These are phyloP conservation scores for Fagopyrum homotropicum DNA, from an alignment of 148 eudicot genomes.

Conservation along the genomic window DNA sequence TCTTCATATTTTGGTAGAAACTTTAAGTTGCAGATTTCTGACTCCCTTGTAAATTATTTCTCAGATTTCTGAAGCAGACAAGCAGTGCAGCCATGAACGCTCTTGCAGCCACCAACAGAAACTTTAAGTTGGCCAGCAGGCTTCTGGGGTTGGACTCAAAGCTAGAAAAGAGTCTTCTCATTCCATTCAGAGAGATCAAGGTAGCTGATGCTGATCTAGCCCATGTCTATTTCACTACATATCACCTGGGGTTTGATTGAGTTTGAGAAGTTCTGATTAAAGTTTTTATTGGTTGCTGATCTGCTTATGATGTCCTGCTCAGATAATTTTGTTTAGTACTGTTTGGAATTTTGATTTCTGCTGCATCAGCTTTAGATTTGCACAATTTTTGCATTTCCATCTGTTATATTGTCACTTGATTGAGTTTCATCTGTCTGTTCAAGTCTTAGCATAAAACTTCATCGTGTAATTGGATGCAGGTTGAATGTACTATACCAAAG, in stretches of 20 bases:
- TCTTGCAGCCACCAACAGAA: slow-evolving; percentile 92
- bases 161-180: slow-evolving; percentile 84
- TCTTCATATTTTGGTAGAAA: neutral
- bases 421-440: neutral
- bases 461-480: slow-evolving; percentile 40
- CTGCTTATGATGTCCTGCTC: neutral
- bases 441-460: neutral
- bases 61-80: slow-evolving; percentile 10
- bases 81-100: slow-evolving; percentile 63
- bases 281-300: neutral
- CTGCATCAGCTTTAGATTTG: neutral
- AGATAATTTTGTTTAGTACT: neutral
- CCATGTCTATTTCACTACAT: neutral
- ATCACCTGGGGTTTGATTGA: neutral
- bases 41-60: slow-evolving; percentile 7
- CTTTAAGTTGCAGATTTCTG: neutral
- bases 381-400: neutral
- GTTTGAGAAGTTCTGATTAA: neutral
- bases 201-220: slow-evolving; percentile 23
- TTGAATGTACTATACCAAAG: slow-evolving; percentile 96
- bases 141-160: slow-evolving; percentile 83
- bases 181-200: slow-evolving; percentile 98
- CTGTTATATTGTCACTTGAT: neutral
- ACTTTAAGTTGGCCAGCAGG: slow-evolving; percentile 76
- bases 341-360: neutral